Evolutionary conservation across 1,284 basidiomycete species (phyloP).

Genomic region (Cryptococcus sp.): DNA sequence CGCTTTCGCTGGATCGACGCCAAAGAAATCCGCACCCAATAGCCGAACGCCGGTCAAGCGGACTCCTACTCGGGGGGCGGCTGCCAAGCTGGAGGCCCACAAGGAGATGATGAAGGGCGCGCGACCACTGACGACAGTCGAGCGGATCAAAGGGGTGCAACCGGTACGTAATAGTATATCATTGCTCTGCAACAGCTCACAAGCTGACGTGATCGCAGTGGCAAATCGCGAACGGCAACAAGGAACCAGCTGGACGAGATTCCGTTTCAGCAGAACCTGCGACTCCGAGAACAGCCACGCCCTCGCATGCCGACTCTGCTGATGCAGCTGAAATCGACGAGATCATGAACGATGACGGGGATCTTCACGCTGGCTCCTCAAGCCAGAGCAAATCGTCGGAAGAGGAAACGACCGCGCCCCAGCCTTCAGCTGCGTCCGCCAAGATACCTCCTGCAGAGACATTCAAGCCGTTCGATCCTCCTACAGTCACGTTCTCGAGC

Average conservation of each 20-base stretch:
- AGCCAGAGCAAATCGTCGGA: neutral
- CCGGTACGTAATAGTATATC: conserved; percentile 12
- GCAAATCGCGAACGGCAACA: conserved; percentile 3
- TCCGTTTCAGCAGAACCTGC: conserved; percentile 1
- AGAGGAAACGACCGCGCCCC: conserved; percentile 1
- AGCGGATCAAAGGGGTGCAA: conserved; percentile 24
- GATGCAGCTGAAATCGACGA: conserved; percentile 17
- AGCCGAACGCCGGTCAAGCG: conserved; percentile 9
- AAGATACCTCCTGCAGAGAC: conserved; percentile 25
- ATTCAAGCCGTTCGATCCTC: conserved; percentile 26
- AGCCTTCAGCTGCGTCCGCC: conserved; percentile 6
- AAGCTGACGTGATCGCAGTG: conserved; percentile 1
- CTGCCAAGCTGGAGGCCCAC: conserved; percentile 38
- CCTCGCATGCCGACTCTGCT: too few species aligned
- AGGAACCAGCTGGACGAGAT: conserved; percentile 7
- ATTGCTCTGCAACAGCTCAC: neutral
- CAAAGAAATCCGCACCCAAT: conserved; percentile 21
- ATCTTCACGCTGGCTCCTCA: conserved; percentile 1
- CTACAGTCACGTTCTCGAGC: conserved; percentile 8
- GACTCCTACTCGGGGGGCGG: conserved; percentile 44
- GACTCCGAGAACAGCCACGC: conserved; percentile 1
- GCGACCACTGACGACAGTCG: conserved; percentile 23
- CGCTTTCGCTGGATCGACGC: conserved; percentile 19
- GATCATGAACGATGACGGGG: conserved; percentile 16
- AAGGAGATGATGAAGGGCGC: conserved; percentile 22